Evolutionary conservation across 2,329 filamentous ascomycete genomes (phyloP), one percentile per base, ranked within the genome.

Genomic region (Emmonsiellopsis sp.): DNA sequence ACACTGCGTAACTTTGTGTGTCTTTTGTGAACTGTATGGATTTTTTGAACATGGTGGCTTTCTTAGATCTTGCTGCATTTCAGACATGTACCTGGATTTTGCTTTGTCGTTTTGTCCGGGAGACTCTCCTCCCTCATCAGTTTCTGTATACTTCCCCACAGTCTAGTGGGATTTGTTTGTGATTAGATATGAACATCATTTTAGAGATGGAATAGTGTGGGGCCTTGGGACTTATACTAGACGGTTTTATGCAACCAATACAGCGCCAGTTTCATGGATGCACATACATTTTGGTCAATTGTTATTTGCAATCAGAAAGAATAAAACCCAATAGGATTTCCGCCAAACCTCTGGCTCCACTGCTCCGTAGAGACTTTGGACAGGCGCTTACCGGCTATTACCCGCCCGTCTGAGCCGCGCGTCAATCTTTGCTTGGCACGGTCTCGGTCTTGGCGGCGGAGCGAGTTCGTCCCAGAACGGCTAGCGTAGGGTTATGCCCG

Each of bases 391-490:
- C 20, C 20, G 20, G 20, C 20, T 26, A 26, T 26, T 26, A 26
- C 20, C 20, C 20, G 20, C 20, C 20, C 20, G 5, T 3, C 20
- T 26, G 20, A 5, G 20, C 20, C 5, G 5, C 7, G 45, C 32
- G 32, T 32, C 32, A 35, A n/a, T 38, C 26, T 48, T 15, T 31
- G 11, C 37, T 26, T 48, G 11, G 8, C 2, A 2, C 7, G 9
- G 8, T 4, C 2, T 93, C 54, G 75, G 74, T 20, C 67, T 90
- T 32, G 59, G 59, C 32, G 61, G 67, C 53, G 63, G 40, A 34
- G 15, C 37, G 11, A 13, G 13, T 9, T 20, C 8, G 42, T 43
- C 63, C 62, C 2, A 51, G 63, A 62, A 6, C 7, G 61, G 61
- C 55, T 72, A 72, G 70, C 56, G 65, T 73, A 73, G 70, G 70